Conservation (phyloP, 257 asterid genomes). For the Schizonepeta tenuifolia region DNA sequence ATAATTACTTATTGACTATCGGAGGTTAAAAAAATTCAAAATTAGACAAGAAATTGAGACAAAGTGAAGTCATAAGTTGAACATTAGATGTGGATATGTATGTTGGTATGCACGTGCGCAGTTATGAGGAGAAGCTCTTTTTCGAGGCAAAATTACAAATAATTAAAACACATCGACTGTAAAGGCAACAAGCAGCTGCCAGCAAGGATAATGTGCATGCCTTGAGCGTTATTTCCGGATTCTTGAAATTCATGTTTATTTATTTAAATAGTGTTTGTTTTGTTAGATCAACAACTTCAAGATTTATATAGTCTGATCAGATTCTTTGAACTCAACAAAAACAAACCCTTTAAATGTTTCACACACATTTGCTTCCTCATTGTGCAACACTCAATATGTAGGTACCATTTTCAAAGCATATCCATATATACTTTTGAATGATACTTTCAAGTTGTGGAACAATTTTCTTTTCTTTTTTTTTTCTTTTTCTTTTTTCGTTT, state of each 20-base stretch:
- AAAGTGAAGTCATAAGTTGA: too few species aligned
- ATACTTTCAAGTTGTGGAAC: too few species aligned
- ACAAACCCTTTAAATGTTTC: conserved; percentile 17
- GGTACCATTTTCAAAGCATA: conserved; percentile 16
- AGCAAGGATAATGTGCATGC: conserved; percentile 39
- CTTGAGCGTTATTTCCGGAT: conserved; percentile 47
- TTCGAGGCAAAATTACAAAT: conserved; percentile 46
- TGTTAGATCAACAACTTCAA: conserved; percentile 18
- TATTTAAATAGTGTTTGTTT: neutral
- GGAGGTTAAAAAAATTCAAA: too few species aligned
- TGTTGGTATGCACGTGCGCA: conserved; percentile 46
- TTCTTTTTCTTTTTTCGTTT: too few species aligned
- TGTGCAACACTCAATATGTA: conserved; percentile 35
- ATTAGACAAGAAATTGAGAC: neutral
- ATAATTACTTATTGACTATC: too few species aligned
- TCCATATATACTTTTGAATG: neutral
- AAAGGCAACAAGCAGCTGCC: conserved; percentile 9
- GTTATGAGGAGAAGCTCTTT: conserved; percentile 43
- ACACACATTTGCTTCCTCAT: conserved; percentile 31
- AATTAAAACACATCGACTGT: neutral
- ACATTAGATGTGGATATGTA: too few species aligned
- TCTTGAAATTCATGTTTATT: conserved; percentile 36
- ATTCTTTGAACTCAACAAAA: conserved; percentile 45
- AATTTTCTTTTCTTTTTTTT: too few species aligned
- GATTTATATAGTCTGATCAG: conserved; percentile 34